phyloP scores from a whole-genome alignment of 2,329 filamentous ascomycete species.

The Fonsecaea erecta region DNA sequence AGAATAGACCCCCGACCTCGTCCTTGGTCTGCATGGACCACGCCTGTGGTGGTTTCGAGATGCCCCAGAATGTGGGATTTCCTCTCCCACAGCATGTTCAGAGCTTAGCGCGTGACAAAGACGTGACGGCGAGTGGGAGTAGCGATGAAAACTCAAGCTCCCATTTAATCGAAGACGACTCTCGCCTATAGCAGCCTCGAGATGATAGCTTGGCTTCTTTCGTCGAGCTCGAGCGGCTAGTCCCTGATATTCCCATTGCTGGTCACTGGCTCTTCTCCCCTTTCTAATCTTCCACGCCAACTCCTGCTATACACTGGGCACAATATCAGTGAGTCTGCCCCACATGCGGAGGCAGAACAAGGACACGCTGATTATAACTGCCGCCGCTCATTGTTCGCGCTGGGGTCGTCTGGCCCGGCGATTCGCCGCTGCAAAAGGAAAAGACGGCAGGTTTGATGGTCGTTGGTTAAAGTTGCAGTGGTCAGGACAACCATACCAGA shows the following conservation, averaged over 20 bases:
- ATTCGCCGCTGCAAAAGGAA: conserved; percentile 13
- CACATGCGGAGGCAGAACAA: conserved; percentile 9
- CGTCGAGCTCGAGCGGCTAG: neutral
- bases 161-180: neutral
- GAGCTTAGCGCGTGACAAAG: neutral
- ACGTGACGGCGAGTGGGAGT: neutral
- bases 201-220: neutral
- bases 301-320: neutral
- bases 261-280: neutral
- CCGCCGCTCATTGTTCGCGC: conserved; percentile 7
- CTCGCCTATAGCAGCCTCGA: neutral
- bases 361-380: conserved; percentile 4
- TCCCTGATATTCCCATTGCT: neutral
- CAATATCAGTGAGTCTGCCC: neutral
- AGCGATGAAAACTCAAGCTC: neutral
- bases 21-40: neutral
- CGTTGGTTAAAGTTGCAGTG: neutral
- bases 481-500: neutral
- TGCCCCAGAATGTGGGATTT: conserved; percentile 14
- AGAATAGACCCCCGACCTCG: neutral
- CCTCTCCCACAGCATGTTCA: neutral
- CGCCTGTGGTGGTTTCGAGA: neutral
- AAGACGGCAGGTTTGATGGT: neutral
- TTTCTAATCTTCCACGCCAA: neutral
- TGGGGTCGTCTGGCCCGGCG: conserved; percentile 5